Conservation (phyloP, 2,329 filamentous ascomycete genomes). For the Epichloe sylvatica region DNA sequence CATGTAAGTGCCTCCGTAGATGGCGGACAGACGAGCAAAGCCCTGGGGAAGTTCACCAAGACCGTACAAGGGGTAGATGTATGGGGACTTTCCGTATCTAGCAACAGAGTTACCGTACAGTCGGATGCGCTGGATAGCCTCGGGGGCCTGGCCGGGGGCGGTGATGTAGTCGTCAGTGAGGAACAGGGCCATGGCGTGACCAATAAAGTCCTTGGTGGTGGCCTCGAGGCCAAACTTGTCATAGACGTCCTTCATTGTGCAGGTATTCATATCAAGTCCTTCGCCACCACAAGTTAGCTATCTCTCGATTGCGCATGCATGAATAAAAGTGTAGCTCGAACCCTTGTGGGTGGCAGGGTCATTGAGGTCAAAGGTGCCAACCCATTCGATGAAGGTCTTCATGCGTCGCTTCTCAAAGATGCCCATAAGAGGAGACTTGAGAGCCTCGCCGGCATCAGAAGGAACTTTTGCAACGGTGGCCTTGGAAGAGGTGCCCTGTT, state of each 20-base stretch:
- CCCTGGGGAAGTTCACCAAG: conserved; percentile 94
- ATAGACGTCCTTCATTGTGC: conserved; percentile 96
- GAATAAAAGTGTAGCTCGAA: conserved; percentile 20
- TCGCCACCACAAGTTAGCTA: conserved; percentile 8
- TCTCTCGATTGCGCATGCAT: neutral
- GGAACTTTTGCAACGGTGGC: conserved; percentile 95
- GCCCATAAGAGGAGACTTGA: conserved; percentile 89
- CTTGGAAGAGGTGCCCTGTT: conserved; percentile 69
- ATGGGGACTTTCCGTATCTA: conserved; percentile 94
- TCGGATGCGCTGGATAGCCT: conserved; percentile 81
- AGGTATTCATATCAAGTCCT: conserved; percentile 67
- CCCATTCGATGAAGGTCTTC: conserved; percentile 93
- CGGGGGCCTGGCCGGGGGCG: conserved; percentile 57
- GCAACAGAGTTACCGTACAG: conserved; percentile 97
- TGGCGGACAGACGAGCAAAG: conserved; percentile 91
- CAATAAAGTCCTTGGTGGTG: conserved; percentile 85
- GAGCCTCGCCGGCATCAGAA: conserved; percentile 77
- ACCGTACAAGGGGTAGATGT: conserved; percentile 98
- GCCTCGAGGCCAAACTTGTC: conserved; percentile 93
- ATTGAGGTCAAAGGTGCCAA: conserved; percentile 70
- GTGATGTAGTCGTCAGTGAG: conserved; percentile 79
- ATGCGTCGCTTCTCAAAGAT: conserved; percentile 95
- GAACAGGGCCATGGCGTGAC: conserved; percentile 96
- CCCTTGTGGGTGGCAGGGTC: conserved; percentile 83
- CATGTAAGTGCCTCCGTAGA: conserved; percentile 99